Percentiles rank a stretch among this genome's conserved stretches.
Conservation (phyloP, 148 eudicot genomes). For the Heliamphora exappendiculata region DNA sequence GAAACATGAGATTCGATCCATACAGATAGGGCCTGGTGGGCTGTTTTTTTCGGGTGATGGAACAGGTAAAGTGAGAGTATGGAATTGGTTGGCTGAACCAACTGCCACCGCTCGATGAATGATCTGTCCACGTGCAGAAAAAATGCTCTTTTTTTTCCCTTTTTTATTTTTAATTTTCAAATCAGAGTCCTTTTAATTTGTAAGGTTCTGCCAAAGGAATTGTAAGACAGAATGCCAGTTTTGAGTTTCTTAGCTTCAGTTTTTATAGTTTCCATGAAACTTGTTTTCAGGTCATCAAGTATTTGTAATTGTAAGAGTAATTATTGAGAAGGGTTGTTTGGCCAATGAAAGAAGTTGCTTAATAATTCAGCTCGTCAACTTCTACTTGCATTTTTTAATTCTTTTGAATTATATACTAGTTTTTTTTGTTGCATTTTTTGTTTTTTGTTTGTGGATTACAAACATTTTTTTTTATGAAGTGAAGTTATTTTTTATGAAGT, state of each 20-base stretch:
- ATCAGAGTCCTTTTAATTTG: neutral
- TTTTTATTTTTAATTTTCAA: neutral
- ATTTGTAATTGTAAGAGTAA: neutral
- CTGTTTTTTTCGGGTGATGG: constrained; percentile 84
- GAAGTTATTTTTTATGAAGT: too few relatives aligned
- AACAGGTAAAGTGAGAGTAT: constrained; percentile 78
- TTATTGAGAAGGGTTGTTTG: neutral
- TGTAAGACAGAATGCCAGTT: neutral
- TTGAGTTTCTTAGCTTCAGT: neutral
- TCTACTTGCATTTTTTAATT: too few relatives aligned
- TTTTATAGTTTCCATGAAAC: neutral
- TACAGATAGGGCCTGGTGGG: constrained; percentile 66
- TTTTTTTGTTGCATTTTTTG: too few relatives aligned
- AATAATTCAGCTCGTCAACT: neutral
- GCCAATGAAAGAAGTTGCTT: neutral
- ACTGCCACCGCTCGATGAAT: constrained; percentile 19
- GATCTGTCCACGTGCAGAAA: neutral
- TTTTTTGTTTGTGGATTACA: too few relatives aligned
- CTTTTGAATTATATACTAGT: too few relatives aligned
- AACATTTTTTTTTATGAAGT: too few relatives aligned
- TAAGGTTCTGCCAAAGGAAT: neutral
- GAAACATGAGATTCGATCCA: constrained; percentile 60
- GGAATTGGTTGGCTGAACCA: constrained; percentile 62
- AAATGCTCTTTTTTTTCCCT: neutral
- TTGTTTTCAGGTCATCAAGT: constrained; percentile 2